These are phyloP conservation scores for Sarocladiaceae sp. DNA, from an alignment of 2,329 filamentous ascomycete genomes.

Conservation along the genomic window DNA sequence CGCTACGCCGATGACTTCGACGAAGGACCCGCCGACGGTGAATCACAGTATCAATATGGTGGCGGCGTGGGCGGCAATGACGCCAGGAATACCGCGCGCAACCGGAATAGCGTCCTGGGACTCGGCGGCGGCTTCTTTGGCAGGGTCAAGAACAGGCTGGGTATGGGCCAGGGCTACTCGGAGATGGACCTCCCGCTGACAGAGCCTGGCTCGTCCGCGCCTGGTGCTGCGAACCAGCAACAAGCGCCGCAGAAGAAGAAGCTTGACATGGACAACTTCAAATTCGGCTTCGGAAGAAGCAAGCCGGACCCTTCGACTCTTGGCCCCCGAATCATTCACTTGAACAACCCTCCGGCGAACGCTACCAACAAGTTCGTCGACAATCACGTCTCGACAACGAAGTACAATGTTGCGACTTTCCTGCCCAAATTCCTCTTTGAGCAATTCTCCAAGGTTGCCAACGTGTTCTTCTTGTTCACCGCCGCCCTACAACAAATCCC, in stretches of 20 bases:
- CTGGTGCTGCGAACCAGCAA: slow-evolving; percentile 33
- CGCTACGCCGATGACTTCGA: slow-evolving; percentile 85
- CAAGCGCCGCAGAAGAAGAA: slow-evolving; percentile 44
- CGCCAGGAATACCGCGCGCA: slow-evolving; percentile 50
- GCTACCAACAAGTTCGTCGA: slow-evolving; percentile 82
- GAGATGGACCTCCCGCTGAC: slow-evolving; percentile 98
- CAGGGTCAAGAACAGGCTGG: slow-evolving; percentile 81
- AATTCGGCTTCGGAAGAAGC: slow-evolving; percentile 80
- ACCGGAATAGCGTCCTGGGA: slow-evolving; percentile 82
- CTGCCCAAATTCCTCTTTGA: slow-evolving; percentile 95
- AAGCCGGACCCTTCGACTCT: slow-evolving; percentile 86
- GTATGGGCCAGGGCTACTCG: slow-evolving; percentile 83
- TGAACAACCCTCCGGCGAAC: slow-evolving; percentile 96
- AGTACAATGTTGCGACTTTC: slow-evolving; percentile 93
- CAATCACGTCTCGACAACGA: slow-evolving; percentile 96
- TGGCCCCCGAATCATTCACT: slow-evolving; percentile 84
- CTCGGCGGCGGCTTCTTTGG: slow-evolving; percentile 84
- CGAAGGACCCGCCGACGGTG: slow-evolving; percentile 70
- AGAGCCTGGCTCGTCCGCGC: slow-evolving; percentile 51
- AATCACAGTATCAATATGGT: slow-evolving; percentile 77
- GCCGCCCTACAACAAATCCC: slow-evolving; percentile 92
- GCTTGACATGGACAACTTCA: slow-evolving; percentile 72
- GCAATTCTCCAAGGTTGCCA: slow-evolving; percentile 98
- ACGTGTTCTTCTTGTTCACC: slow-evolving; percentile 98
- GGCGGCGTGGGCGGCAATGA: slow-evolving; percentile 50